A percentile compares a stretch with the other conserved stretches of the same genome.
Evolutionary conservation across 805 yeast species (phyloP).

Genomic region (Lachancea thermotolerans): DNA sequence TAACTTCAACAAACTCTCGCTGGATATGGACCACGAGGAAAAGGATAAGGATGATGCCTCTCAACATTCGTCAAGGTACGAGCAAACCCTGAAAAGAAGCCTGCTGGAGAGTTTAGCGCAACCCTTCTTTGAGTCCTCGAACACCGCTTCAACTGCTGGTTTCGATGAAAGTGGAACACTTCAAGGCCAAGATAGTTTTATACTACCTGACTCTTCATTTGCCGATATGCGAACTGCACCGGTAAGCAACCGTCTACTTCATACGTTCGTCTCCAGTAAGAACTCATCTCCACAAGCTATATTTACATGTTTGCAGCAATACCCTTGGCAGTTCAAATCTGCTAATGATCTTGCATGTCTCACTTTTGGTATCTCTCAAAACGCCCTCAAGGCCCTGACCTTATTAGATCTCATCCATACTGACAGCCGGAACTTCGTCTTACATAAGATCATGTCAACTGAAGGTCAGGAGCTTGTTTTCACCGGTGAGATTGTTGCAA

Average conservation of each 20-base stretch:
- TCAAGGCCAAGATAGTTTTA: slow-evolving; percentile 29
- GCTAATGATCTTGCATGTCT: slow-evolving; percentile 87
- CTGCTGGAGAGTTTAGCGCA: slow-evolving; percentile 30
- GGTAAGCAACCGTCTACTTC: slow-evolving; percentile 40
- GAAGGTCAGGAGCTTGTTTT: slow-evolving; percentile 47
- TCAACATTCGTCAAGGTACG: slow-evolving; percentile 7
- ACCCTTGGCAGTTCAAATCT: slow-evolving; percentile 77
- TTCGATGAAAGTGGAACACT: slow-evolving; percentile 21
- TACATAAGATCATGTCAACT: slow-evolving; percentile 42
- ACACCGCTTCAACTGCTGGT: slow-evolving; percentile 14
- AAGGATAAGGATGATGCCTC: slow-evolving; percentile 8
- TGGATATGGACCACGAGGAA: slow-evolving; percentile 14
- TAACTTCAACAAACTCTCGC: slow-evolving; percentile 27
- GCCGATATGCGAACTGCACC: slow-evolving; percentile 2
- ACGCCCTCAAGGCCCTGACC: slow-evolving; percentile 52
- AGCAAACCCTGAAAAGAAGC: slow-evolving; percentile 19
- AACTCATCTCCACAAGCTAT: slow-evolving; percentile 75
- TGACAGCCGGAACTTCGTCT: slow-evolving; percentile 64
- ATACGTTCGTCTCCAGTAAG: slow-evolving; percentile 62
- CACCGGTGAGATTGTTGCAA: slow-evolving; percentile 81
- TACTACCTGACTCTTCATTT: slow-evolving; percentile 4
- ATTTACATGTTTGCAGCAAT: slow-evolving; percentile 64
- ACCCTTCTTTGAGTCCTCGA: slow-evolving; percentile 29
- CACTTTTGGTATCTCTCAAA: slow-evolving; percentile 73
- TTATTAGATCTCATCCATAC: slow-evolving; percentile 73